Evolutionary conservation across 345 rosid genomes (phyloP).

Genomic region (Eucalyptus cladocalyx): DNA sequence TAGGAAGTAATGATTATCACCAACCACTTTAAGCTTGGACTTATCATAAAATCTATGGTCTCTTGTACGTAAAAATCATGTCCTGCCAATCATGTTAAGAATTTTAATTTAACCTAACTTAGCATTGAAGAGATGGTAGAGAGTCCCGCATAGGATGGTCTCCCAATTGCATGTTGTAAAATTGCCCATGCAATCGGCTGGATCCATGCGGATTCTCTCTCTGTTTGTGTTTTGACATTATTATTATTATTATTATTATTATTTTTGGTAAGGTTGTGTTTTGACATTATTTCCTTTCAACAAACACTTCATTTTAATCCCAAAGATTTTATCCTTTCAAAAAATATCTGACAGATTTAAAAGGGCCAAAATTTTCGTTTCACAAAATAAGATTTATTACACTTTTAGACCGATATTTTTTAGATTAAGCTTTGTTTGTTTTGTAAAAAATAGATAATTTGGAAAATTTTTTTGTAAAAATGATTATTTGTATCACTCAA

Average conservation of each 20-base stretch:
- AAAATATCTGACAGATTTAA: background rate
- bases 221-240: background rate
- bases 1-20: background rate
- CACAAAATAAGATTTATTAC: background rate
- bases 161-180: no score
- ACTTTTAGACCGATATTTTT: background rate
- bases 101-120: background rate
- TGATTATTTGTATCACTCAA: rapidly evolving
- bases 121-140: background rate
- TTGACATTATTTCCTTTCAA: background rate
- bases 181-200: background rate
- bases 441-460: no score
- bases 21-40: background rate
- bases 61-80: background rate
- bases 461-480: no score
- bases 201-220: background rate
- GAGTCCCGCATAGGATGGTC: background rate
- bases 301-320: background rate
- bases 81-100: background rate
- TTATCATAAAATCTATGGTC: background rate
- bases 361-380: background rate
- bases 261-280: no score
- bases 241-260: no score
- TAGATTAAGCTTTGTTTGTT: background rate
- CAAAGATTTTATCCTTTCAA: no score